Evolutionary conservation across 495 filamentous ascomycete species (phyloP), one percentile per base, ranked within the genome.

Genomic region (Arthonia radiata): DNA sequence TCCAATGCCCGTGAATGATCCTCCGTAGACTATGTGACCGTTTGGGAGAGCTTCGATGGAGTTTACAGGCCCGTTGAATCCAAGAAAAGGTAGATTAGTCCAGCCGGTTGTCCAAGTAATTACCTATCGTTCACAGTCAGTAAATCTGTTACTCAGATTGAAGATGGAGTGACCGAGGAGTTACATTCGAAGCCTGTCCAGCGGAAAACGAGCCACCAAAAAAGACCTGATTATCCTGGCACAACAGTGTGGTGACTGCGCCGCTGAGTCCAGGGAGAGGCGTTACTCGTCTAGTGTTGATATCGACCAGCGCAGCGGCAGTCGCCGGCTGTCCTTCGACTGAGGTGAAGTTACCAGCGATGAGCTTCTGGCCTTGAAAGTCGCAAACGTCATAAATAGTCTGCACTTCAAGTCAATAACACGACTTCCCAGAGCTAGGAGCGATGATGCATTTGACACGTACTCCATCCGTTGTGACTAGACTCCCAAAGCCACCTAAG

Each of bases 281-380:
- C 8, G 62, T 74, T 17, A 92, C 53, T 11, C 54, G 44, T 9
- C 59, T 61, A 13, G 66, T 64, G 28, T 59, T 59, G 1, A 76
- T 65, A 40, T 91, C 59, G 43, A 78, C 81, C 29, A 83, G 40
- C 12, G 86, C 86, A 18, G 82, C 64, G 16, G 76, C 81, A 25
- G 66, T 62, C 8, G 81, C 71, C 44, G 78, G 53, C 23, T 69
- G 54, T 25, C 65, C 67, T 18, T 69, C 75, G 19, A 97, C 47
- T 39, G 75, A 90, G n/a, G 83, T 93, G 46, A 99, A 99, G 51
- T 92, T 94, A 9, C 86, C 86, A 14, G 71, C 86, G 3, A 93
- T 61, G 13, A 93, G n/a, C n/a, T n/a, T n/a, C n/a, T n/a, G n/a
- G n/a, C n/a, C n/a, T n/a, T n/a, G n/a, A n/a, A n/a, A n/a, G n/a